Evolutionary conservation across 495 filamentous ascomycete genomes (phyloP).

Genomic region (Podospora didyma): DNA sequence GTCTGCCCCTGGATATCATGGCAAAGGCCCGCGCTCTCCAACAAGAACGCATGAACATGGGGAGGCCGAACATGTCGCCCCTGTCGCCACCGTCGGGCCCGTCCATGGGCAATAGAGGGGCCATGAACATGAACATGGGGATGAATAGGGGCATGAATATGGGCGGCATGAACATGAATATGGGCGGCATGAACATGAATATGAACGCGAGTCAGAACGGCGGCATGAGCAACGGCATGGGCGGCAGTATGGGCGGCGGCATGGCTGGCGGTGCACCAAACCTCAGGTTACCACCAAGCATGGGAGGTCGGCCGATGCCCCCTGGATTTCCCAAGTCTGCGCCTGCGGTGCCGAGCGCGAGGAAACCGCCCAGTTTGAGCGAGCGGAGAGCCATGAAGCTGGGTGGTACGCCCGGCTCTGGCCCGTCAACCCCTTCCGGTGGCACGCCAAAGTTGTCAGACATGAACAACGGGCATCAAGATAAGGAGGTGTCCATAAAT

Average conservation of each 20-base stretch:
- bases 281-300: slow-evolving; percentile 34
- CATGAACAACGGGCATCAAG: slow-evolving; percentile 16
- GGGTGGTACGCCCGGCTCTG: slow-evolving; percentile 29
- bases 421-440: slow-evolving; percentile 21
- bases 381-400: slow-evolving; percentile 42
- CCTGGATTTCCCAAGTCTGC: slow-evolving; percentile 46
- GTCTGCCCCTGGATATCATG: slow-evolving; percentile 74
- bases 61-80: slow-evolving; percentile 13
- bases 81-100: slow-evolving; percentile 2
- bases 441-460: slow-evolving; percentile 30
- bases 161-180: slow-evolving; percentile 5
- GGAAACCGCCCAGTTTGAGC: slow-evolving; percentile 30
- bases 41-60: slow-evolving; percentile 31
- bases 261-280: slow-evolving; percentile 20
- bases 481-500: slow-evolving; percentile 26
- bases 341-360: slow-evolving; percentile 33
- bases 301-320: slow-evolving; percentile 31
- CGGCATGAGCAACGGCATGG: slow-evolving; percentile 4
- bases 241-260: slow-evolving; percentile 7
- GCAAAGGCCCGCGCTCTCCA: slow-evolving; percentile 67
- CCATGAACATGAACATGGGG: slow-evolving; percentile 1
- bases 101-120: slow-evolving; percentile 5
- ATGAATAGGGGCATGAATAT: slow-evolving; percentile 7
- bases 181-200: slow-evolving; percentile 3
- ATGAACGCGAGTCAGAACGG: slow-evolving; percentile 2